Evolutionary conservation across 345 rosid genomes (phyloP), one percentile per base, ranked within the genome.

Genomic region (Eucalyptus polybractea): DNA sequence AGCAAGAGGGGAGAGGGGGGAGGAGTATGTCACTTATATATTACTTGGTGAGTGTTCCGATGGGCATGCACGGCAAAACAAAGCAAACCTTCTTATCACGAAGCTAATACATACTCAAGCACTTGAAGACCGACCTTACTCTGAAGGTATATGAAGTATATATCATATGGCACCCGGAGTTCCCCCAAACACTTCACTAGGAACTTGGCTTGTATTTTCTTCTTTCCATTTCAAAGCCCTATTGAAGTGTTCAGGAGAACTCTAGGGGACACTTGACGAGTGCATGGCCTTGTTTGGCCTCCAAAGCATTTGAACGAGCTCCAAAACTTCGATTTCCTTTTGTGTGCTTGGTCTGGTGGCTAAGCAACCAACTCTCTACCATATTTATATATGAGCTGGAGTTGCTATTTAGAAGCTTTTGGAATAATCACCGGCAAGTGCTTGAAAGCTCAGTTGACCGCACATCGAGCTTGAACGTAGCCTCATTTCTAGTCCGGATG

Each of bases 141-240:
- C 16, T 62, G 5, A n/a, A 65, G 37, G 19, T 65, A 14, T 65
- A 65, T 87, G 15, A 65, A 5, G 17, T 65, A 13, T 65, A 65
- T 87, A 67, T 90, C 93, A 88, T 88, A 88, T 80, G 91, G 81
- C 91, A 91, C 92, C 92, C 47, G 53, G 94, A 93, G 95, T 93
- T 93, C 93, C 94, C 93, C 94, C 94, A 93, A 94, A 95, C 96
- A 92, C 92, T 95, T 93, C 93, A 94, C 91, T 92, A 37, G 89
- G 89, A 86, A 56, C 76, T 50, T 58, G 27, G 54, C 80, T 67
- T 56, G 37, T 53, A 50, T 51, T 37, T 13, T 12, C 37, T 49
- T 50, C 17, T 50, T 40, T 16, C 40, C 42, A 16, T 31, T 67
- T 31, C 42, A 67, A 67, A 31, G 50, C 87, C 89, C 90, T 90